Base-by-base conservation (phyloP, 768 basidiomycete genomes). In the Gautieria morchelliformis region DNA sequence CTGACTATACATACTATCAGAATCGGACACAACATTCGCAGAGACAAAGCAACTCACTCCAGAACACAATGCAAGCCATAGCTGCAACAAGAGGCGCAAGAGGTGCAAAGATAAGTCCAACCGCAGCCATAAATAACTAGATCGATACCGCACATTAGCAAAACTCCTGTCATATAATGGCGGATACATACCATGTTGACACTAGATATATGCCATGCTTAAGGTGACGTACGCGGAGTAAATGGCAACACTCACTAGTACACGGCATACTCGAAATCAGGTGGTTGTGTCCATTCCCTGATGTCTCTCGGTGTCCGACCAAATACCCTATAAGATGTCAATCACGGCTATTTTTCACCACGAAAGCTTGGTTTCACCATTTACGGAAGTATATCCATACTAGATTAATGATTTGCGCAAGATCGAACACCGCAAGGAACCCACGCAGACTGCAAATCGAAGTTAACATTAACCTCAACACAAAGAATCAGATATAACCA, bases 391-490 rank as follows among this genome's bases (percentile, higher is more conserved):
- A 87, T 42, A 88, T 76, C 81, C 84, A 88, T 37, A 93, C 63
- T 24, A 99, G 77, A 66, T 96, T 96, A 71, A 98, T 70, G 52
- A 98, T 82, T 71, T 99, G 96, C 6, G 96, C 95, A 35, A 99
- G 75, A 68, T 99, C 96, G 66, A 98, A 98, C 56, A 97, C 75
- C 10, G 83, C 87, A 42, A 98, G 79, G 80, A 97, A 96, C 24
- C 94, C 96, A 67, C 95, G 90, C 39, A 98, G 76, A 7, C 89
- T 91, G 62, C 20, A 56, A 50, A 63, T 42, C 32, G 35, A 27
- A 39, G 9, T 14, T 35, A 14, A 9, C 14, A 37, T 10, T 32
- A 49, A 48, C 20, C 41, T 45, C 52, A 41, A 41, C 10, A 50
- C 24, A 40, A 44, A 55, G 37, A 48, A 20, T 41, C 9, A 17